A percentile compares a stretch with the other conserved stretches of the same genome.
phyloP scores from a whole-genome alignment of 495 filamentous ascomycete genomes.

The Talaromyces wortmannii region DNA sequence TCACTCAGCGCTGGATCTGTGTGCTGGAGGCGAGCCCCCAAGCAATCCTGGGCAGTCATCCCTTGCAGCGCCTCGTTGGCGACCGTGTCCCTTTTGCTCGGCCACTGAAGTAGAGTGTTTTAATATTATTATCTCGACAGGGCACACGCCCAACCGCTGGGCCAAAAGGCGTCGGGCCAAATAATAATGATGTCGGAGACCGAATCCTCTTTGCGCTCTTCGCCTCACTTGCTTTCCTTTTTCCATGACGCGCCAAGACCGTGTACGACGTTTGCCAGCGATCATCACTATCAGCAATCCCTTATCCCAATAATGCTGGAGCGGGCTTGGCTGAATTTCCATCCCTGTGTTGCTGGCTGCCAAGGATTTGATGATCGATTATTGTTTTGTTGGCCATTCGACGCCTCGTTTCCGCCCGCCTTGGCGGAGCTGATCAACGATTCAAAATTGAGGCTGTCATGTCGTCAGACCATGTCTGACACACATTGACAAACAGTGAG shows the following conservation, averaged over 20 bases:
- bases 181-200: background rate
- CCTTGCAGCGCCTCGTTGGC: too few relatives aligned
- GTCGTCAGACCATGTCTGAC: background rate
- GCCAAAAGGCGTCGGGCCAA: background rate
- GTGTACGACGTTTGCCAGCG: conserved; percentile 1
- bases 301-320: background rate
- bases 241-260: background rate
- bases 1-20: too few relatives aligned
- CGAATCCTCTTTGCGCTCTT: background rate
- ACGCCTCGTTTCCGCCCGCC: background rate
- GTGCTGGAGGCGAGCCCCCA: too few relatives aligned
- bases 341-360: background rate
- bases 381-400: background rate
- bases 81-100: too few relatives aligned
- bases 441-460: background rate
- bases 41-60: too few relatives aligned
- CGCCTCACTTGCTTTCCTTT: background rate
- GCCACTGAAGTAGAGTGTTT: too few relatives aligned
- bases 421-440: conserved; percentile 7
- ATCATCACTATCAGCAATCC: background rate
- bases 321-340: conserved; percentile 1
- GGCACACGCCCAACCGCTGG: too few relatives aligned
- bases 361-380: too few relatives aligned
- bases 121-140: too few relatives aligned
- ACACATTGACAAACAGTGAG: too few relatives aligned